Conservation (phyloP, 371 early-diverging fungal genomes). For the Choanephora cucurbitarum region DNA sequence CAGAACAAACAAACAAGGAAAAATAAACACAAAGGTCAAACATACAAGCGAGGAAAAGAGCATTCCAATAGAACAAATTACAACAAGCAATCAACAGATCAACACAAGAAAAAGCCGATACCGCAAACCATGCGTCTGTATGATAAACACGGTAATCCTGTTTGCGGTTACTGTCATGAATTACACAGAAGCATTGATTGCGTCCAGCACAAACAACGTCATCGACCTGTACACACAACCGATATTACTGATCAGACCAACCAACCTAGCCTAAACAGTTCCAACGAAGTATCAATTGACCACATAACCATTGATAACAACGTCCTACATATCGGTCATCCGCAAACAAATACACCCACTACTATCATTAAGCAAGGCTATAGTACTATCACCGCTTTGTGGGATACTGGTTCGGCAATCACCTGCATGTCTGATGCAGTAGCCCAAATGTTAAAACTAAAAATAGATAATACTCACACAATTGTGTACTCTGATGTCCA, state of each 20-base stretch:
- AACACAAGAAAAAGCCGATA: neutral
- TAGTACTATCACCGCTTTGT: neutral
- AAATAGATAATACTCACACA: no score
- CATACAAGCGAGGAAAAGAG: no score
- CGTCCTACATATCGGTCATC: no score
- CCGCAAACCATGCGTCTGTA: neutral
- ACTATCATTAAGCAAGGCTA: no score
- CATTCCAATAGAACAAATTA: neutral
- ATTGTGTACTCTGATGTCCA: constrained; percentile 6
- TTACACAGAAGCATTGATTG: constrained; percentile 4
- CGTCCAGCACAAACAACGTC: neutral
- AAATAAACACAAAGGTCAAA: no score
- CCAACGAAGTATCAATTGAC: no score
- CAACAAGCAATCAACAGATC: neutral
- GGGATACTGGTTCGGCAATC: constrained; percentile 14
- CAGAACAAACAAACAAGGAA: no score
- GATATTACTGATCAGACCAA: neutral
- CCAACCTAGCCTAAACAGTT: neutral
- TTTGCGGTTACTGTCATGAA: constrained; percentile 5
- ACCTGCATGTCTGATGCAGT: neutral
- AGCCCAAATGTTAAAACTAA: neutral
- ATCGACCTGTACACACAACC: neutral
- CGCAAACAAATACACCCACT: no score
- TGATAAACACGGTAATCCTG: constrained; percentile 8
- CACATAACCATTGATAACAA: no score